Evolutionary conservation across 2,329 filamentous ascomycete genomes (phyloP).

Genomic region (Hymenoscyphus fructigenus): DNA sequence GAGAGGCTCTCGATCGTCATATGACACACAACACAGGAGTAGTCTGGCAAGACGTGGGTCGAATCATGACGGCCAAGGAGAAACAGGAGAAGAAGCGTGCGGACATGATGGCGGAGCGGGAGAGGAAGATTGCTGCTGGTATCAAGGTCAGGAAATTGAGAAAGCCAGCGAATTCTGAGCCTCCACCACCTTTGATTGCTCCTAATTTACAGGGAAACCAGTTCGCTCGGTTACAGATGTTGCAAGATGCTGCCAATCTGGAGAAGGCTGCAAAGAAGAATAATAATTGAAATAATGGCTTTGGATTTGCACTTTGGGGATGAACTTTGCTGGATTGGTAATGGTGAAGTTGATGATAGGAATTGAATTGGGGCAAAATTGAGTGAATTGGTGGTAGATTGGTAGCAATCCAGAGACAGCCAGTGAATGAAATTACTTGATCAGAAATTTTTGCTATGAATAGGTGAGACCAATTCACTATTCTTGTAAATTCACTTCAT

Average conservation of each 20-base stretch:
- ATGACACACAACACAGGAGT: background rate
- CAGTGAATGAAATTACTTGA: too few relatives aligned
- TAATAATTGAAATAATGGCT: background rate
- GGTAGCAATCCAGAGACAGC: too few relatives aligned
- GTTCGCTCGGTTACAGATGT: background rate
- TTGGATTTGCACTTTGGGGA: too few relatives aligned
- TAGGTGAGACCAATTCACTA: too few relatives aligned
- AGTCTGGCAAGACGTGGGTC: background rate
- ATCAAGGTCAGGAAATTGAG: background rate
- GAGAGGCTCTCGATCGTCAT: background rate
- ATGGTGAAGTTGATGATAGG: too few relatives aligned
- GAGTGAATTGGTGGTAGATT: too few relatives aligned
- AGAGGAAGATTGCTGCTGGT: background rate
- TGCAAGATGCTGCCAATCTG: background rate
- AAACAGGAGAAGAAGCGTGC: background rate
- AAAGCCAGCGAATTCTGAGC: background rate
- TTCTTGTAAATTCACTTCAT: too few relatives aligned
- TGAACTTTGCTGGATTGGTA: too few relatives aligned
- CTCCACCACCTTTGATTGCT: background rate
- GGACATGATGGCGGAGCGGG: background rate
- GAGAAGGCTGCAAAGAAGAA: background rate
- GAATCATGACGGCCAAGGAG: background rate
- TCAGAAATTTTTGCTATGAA: too few relatives aligned
- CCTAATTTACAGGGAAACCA: background rate
- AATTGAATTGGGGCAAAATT: too few relatives aligned